phyloP scores from a whole-genome alignment of 305 asterid genomes.

The Rubia balearica region DNA sequence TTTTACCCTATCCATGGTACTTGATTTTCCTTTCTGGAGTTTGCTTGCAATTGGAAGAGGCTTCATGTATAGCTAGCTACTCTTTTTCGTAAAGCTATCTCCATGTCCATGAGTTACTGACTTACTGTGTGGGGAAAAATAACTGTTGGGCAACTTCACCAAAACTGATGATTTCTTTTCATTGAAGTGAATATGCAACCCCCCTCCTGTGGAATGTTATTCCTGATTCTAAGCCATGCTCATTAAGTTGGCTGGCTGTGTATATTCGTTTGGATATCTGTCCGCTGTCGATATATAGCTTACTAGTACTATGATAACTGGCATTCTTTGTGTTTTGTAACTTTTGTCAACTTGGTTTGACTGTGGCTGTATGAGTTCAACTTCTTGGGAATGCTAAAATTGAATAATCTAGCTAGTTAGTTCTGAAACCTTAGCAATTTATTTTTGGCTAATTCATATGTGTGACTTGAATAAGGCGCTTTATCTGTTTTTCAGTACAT shows the following conservation, averaged over 20 bases:
- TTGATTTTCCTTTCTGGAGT: not conserved
- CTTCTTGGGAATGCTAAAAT: not conserved
- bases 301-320: not conserved
- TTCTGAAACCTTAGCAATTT: not conserved
- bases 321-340: not conserved
- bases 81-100: not conserved
- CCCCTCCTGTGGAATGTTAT: not conserved
- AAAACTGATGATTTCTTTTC: not conserved
- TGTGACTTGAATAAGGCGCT: not conserved
- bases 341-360: not conserved
- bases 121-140: not conserved
- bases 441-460: not conserved
- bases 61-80: not conserved
- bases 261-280: not conserved
- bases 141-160: not conserved
- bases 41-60: not conserved
- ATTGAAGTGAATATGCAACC: conserved; percentile 3
- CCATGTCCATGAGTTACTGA: not conserved
- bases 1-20: not conserved
- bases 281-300: not conserved
- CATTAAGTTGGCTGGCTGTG: not conserved
- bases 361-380: not conserved
- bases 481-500: not conserved
- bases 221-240: not conserved
- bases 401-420: not conserved